Base-by-base conservation (phyloP, 306 rosid genomes). In the Fagus crenata region DNA sequence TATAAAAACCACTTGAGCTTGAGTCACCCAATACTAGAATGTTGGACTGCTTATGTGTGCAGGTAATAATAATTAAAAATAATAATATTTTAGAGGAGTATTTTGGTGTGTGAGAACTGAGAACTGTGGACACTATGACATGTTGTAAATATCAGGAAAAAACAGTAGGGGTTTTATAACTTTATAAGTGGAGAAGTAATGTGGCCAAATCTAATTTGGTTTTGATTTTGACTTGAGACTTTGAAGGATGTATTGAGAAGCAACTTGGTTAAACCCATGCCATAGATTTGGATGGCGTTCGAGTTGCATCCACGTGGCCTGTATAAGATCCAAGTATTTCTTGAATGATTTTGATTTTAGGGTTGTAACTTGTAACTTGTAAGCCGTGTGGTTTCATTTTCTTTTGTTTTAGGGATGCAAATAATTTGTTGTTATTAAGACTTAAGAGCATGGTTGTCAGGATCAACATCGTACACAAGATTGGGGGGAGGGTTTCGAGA, bases 251-350 rank as follows among this genome's bases (percentile, higher is more conserved):
- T 12, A 22, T 1, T 12, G 7, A 33, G 63, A 12, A 67, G 32
- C 53, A 3, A 56, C 51, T 61, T 76, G 78, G 81, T 60, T 79
- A 37, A 85, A 60, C 67, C 53, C 53, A 14, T 74, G 86, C 88
- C 93, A 89, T 79, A 43, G 37, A 79, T 74, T 79, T 65, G 53
- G 78, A 64, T 70, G 84, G 86, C 42, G 82, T 61, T 72, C 17
- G 54, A 60, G 6, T 80, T 55, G 36, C 77, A 2, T 49, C 77
- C 60, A 87, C 93, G 93, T 87, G 88, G 82, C 80, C 32, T 64
- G 33, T 11, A 22, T 51, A 32, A 17, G 37, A 81, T 81, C 85
- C 83, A 71, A 60, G 70, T 77, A 69, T 73, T 85, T 35, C 61
- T 17, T 0, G 13, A 37, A 0, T 8, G 18, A 12, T 14, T 32